Percentiles rank a stretch among this genome's conserved stretches.
Conservation (phyloP, 768 basidiomycete genomes). For the Podaxis pistillaris region DNA sequence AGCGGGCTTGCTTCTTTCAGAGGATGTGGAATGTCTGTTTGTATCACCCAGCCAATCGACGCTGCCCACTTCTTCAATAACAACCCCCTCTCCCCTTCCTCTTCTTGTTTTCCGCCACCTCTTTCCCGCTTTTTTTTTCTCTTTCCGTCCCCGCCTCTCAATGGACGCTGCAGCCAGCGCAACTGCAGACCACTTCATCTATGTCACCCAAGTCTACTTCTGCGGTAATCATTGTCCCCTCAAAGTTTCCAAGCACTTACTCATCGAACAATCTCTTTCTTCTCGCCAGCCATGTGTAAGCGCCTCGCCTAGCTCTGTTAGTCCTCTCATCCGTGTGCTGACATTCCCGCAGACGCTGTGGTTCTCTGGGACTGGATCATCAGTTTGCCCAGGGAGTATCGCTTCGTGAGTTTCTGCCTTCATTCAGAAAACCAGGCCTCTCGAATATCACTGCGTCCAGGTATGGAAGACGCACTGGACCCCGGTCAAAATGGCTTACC, state of each 20-base stretch:
- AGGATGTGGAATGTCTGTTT: conserved; percentile 45
- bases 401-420: conserved; percentile 51
- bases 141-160: conserved; percentile 19
- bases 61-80: conserved; percentile 28
- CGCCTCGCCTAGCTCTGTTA: conserved; percentile 22
- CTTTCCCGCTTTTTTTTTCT: conserved; percentile 22
- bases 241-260: conserved; percentile 22
- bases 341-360: conserved; percentile 58
- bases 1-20: conserved; percentile 42
- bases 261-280: conserved; percentile 26
- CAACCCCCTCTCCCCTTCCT: conserved; percentile 24
- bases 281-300: conserved; percentile 67
- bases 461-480: conserved; percentile 85
- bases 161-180: conserved; percentile 35
- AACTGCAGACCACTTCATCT: conserved; percentile 74
- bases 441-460: conserved; percentile 33
- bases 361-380: conserved; percentile 86
- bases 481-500: conserved; percentile 78
- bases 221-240: conserved; percentile 59
- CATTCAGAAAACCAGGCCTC: conserved; percentile 22
- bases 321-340: conserved; percentile 28
- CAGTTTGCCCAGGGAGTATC: conserved; percentile 73
- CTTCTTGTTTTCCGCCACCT: conserved; percentile 40
- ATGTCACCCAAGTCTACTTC: conserved; percentile 81
- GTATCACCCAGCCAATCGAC: conserved; percentile 26